phyloP scores from a whole-genome alignment of 2,329 filamentous ascomycete species.

The Aureobasidium sp. region DNA sequence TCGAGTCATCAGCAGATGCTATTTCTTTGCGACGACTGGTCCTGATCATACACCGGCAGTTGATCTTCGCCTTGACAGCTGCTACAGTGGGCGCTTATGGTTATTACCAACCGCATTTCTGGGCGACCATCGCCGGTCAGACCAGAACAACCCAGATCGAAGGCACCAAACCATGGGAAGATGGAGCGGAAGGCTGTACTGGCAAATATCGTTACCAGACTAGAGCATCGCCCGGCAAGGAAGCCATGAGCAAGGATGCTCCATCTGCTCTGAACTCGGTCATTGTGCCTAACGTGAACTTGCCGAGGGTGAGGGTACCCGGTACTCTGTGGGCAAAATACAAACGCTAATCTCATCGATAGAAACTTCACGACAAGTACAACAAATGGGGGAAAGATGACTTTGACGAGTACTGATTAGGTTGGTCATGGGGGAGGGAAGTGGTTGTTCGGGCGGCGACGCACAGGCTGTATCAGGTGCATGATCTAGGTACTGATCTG shows the following conservation, averaged over 20 bases:
- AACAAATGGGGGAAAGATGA: conserved; percentile 99
- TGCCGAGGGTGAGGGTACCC: conserved; percentile 73
- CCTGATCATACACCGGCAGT: neutral
- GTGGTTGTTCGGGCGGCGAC: no score
- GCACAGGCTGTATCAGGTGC: no score
- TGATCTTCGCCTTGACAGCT: neutral
- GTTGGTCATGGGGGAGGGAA: no score
- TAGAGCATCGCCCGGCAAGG: conserved; percentile 67
- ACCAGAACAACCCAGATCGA: conserved; percentile 23
- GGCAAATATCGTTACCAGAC: conserved; percentile 60
- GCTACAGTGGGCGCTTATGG: neutral
- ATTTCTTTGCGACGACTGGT: neutral
- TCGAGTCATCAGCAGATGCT: neutral
- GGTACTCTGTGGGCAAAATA: neutral
- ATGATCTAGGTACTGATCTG: no score
- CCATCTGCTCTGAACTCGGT: conserved; percentile 93
- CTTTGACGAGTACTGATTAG: conserved; percentile 40
- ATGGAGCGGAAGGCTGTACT: conserved; percentile 43
- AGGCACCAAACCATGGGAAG: conserved; percentile 79
- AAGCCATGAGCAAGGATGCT: conserved; percentile 65
- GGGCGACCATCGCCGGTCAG: neutral
- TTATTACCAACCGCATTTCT: neutral
- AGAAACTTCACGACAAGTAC: conserved; percentile 90
- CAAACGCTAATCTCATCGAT: conserved; percentile 8
- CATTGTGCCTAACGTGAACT: conserved; percentile 83